Evolutionary conservation across 2,329 filamentous ascomycete genomes (phyloP).

Genomic region (Simplicillium aogashimaense): DNA sequence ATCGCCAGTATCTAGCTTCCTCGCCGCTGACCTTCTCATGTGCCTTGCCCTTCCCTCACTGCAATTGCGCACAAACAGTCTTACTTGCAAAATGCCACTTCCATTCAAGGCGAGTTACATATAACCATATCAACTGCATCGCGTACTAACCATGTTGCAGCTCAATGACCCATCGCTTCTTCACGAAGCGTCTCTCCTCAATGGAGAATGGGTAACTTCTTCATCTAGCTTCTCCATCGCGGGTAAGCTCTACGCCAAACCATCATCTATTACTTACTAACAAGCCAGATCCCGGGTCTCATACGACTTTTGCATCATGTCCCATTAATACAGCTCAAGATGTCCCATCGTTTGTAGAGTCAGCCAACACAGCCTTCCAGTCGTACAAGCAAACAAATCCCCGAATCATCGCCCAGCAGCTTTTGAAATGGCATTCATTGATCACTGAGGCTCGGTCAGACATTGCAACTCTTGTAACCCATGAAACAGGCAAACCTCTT

Average conservation of each 20-base stretch:
- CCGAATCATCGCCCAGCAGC: constrained; percentile 13
- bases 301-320: neutral
- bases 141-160: neutral
- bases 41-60: too few relatives aligned
- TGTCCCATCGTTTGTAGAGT: neutral
- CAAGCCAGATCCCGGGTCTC: neutral
- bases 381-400: too few relatives aligned
- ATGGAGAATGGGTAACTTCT: neutral
- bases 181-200: neutral
- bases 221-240: neutral
- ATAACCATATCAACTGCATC: too few relatives aligned
- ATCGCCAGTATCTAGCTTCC: too few relatives aligned
- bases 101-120: too few relatives aligned
- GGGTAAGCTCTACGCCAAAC: neutral
- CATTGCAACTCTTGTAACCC: constrained; percentile 24
- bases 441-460: constrained; percentile 23
- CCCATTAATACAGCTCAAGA: neutral
- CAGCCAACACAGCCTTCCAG: neutral
- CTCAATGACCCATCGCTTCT: neutral
- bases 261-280: neutral
- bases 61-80: too few relatives aligned
- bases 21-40: too few relatives aligned
- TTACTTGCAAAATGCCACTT: too few relatives aligned
- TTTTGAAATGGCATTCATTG: constrained; percentile 24
- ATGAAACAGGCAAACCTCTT: constrained; percentile 48